These are phyloP conservation scores for Caryopteris hybrid DNA, from an alignment of 305 asterid genomes.

Conservation along the genomic window DNA sequence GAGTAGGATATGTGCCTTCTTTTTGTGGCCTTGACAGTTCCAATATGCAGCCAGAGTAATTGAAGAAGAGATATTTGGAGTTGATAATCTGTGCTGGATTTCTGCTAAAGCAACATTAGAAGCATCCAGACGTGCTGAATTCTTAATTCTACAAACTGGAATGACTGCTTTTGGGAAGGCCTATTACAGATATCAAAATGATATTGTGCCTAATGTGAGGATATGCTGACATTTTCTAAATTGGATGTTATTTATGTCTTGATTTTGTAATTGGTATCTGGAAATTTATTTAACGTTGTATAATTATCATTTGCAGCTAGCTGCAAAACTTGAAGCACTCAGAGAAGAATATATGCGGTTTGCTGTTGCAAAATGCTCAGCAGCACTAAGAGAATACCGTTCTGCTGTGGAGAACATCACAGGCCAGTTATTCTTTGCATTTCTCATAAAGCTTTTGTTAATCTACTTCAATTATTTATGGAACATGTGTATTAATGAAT, in stretches of 20 bases:
- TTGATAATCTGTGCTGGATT: slow-evolving; percentile 90
- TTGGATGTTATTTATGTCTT: slow-evolving; percentile 5
- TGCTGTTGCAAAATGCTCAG: slow-evolving; percentile 80
- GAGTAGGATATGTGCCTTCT: background rate
- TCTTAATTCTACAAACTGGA: slow-evolving; percentile 88
- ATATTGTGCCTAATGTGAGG: slow-evolving; percentile 90
- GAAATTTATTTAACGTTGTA: background rate
- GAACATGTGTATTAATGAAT: slow-evolving; percentile 2
- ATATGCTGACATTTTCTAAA: slow-evolving; percentile 12
- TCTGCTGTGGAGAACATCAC: slow-evolving; percentile 88
- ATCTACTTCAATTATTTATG: background rate
- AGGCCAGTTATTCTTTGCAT: slow-evolving; percentile 40
- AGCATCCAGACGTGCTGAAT: slow-evolving; percentile 81
- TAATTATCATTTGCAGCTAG: slow-evolving; percentile 56
- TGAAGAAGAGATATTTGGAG: slow-evolving; percentile 96
- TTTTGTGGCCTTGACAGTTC: slow-evolving; percentile 20
- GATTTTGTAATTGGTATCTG: background rate
- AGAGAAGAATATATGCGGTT: slow-evolving; percentile 90
- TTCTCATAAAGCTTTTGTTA: slow-evolving; percentile 16
- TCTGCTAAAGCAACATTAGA: slow-evolving; percentile 87
- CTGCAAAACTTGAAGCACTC: slow-evolving; percentile 90
- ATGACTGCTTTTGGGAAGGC: slow-evolving; percentile 98
- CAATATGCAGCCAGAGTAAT: slow-evolving; percentile 85
- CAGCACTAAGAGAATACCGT: slow-evolving; percentile 55
- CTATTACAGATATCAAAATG: slow-evolving; percentile 69